Conservation (phyloP, 768 basidiomycete species). For the Gelatoporia subvermispora region DNA sequence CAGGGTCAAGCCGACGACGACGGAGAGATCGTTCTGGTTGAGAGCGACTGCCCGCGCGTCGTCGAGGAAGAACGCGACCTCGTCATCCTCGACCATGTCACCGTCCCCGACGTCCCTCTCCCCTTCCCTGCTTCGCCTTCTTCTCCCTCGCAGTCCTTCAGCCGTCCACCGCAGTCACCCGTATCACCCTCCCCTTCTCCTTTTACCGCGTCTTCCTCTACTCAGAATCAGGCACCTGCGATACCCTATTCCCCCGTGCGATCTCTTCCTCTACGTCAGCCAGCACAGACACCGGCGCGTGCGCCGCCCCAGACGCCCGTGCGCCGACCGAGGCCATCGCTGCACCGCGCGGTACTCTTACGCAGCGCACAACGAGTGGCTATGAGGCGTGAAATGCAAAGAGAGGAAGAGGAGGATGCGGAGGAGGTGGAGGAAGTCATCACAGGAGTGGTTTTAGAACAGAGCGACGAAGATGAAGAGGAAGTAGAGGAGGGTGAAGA, state of each 20-base stretch:
- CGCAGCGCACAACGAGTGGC: slow-evolving; percentile 64
- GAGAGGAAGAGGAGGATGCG: slow-evolving; percentile 44
- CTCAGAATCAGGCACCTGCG: slow-evolving; percentile 1
- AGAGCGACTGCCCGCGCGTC: slow-evolving; percentile 61
- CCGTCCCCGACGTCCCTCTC: slow-evolving; percentile 22
- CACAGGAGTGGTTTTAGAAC: slow-evolving; percentile 5
- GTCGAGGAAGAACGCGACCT: slow-evolving; percentile 65
- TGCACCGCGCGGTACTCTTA: slow-evolving; percentile 68
- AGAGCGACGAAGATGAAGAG: slow-evolving; percentile 20
- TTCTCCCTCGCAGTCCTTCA: slow-evolving; percentile 2
- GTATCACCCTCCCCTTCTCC: slow-evolving; percentile 6
- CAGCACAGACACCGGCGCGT: slow-evolving; percentile 6
- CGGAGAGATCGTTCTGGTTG: slow-evolving; percentile 47
- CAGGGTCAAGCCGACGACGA: slow-evolving; percentile 25
- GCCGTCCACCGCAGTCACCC: neutral
- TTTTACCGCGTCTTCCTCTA: slow-evolving; percentile 5
- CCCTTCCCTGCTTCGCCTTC: slow-evolving; percentile 6
- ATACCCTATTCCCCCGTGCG: neutral
- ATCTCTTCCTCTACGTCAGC: slow-evolving; percentile 7
- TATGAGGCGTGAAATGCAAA: slow-evolving; percentile 45
- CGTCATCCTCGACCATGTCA: slow-evolving; percentile 68
- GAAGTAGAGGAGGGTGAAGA: slow-evolving; percentile 15
- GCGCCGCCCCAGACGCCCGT: slow-evolving; percentile 20
- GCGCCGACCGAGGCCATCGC: slow-evolving; percentile 35
- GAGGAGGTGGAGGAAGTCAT: slow-evolving; percentile 44